phyloP scores from a whole-genome alignment of 1,139 yeast species.

The Candida neerlandica region DNA sequence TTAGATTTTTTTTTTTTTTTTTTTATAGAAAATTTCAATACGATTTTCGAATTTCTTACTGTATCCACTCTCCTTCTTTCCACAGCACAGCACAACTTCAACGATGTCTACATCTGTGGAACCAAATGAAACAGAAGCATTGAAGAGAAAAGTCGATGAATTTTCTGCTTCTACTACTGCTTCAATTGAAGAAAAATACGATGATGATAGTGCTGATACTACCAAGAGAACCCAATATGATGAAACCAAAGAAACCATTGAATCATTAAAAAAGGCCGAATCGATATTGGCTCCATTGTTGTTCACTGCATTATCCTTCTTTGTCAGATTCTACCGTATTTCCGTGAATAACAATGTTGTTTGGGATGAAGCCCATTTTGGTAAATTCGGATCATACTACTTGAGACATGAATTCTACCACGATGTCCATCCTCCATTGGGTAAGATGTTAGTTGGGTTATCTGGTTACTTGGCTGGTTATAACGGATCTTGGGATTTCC shows the following conservation, averaged over 20 bases:
- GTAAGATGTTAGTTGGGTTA: slow-evolving; percentile 94
- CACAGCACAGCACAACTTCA: not conserved
- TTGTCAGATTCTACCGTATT: slow-evolving; percentile 55
- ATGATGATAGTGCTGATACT: slow-evolving; percentile 19
- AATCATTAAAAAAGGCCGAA: slow-evolving; percentile 36
- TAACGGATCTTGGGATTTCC: slow-evolving; percentile 94
- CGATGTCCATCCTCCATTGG: slow-evolving; percentile 98
- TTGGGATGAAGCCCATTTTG: slow-evolving; percentile 79
- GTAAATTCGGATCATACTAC: slow-evolving; percentile 92
- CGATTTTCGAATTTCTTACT: not conserved
- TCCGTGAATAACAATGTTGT: slow-evolving; percentile 54
- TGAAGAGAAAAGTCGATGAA: slow-evolving; percentile 14
- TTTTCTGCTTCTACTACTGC: slow-evolving; percentile 3
- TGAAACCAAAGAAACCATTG: slow-evolving; percentile 33
- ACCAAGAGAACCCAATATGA: slow-evolving; percentile 32
- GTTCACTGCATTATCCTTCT: slow-evolving; percentile 51
- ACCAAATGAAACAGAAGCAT: slow-evolving; percentile 22
- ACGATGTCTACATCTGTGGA: slow-evolving; percentile 32
- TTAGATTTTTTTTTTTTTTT: too few species aligned
- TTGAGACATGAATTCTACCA: slow-evolving; percentile 92
- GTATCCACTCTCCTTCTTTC: not conserved
- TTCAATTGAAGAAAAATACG: slow-evolving; percentile 15
- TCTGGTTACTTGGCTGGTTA: slow-evolving; percentile 94
- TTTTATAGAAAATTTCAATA: not conserved
- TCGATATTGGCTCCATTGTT: slow-evolving; percentile 46